Evolutionary conservation across 2,329 filamentous ascomycete genomes (phyloP).

Genomic region (Elsinoe fawcettii): DNA sequence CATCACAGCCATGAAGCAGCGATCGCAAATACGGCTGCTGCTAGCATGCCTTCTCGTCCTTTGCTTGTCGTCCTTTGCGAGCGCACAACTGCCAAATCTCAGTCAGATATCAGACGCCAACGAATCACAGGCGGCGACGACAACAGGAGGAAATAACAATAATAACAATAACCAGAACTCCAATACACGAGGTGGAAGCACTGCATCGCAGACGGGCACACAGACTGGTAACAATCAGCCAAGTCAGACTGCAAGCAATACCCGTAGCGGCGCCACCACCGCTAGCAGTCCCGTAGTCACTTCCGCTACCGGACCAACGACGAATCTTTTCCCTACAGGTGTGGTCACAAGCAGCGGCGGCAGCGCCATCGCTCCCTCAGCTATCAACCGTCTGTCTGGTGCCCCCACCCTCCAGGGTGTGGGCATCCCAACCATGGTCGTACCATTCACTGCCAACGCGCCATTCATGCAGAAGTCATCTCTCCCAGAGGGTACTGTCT

Average conservation of each 20-base stretch:
- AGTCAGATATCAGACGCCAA: slow-evolving; percentile 8
- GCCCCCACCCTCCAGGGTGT: slow-evolving; percentile 51
- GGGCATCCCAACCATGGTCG: slow-evolving; percentile 59
- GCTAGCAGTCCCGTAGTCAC: slow-evolving; percentile 20
- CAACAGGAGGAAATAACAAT: slow-evolving; percentile 11
- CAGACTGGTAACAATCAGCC: slow-evolving; percentile 12
- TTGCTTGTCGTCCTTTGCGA: slow-evolving; percentile 5
- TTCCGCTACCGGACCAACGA: slow-evolving; percentile 24
- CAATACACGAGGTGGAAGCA: slow-evolving; percentile 3
- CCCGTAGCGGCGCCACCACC: slow-evolving; percentile 6
- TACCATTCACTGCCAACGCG: slow-evolving; percentile 76
- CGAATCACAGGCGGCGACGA: slow-evolving; percentile 9
- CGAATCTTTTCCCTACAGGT: slow-evolving; percentile 21
- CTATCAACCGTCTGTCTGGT: slow-evolving; percentile 26
- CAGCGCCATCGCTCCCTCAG: slow-evolving; percentile 18
- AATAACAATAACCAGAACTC: not conserved
- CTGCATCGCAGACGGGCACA: slow-evolving; percentile 7
- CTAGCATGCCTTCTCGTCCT: slow-evolving; percentile 8
- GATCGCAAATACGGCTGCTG: slow-evolving; percentile 11
- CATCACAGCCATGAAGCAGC: slow-evolving; percentile 4
- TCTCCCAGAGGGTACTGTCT: slow-evolving; percentile 86
- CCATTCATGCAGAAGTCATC: slow-evolving; percentile 86
- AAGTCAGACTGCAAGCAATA: slow-evolving; percentile 11
- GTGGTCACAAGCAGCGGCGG: slow-evolving; percentile 22
- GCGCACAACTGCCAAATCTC: slow-evolving; percentile 11